Conservation (phyloP, 495 filamentous ascomycete genomes). For the Margaritispora aquatica region DNA sequence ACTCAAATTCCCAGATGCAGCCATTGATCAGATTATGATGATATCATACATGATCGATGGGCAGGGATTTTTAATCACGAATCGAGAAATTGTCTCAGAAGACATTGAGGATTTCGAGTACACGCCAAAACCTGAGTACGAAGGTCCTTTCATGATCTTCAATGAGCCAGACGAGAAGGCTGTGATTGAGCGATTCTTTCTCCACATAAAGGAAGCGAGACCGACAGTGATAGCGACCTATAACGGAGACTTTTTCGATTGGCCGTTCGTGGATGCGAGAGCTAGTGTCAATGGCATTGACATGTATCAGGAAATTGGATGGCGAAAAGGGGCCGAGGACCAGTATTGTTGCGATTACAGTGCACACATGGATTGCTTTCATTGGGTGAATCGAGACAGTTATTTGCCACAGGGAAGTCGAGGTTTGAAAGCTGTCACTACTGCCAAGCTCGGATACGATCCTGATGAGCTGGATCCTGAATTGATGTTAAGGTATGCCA, state of each 20-base stretch:
- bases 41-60: conserved; percentile 99
- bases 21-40: conserved; percentile 99
- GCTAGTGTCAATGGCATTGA: conserved; percentile 94
- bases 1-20: conserved; percentile 94
- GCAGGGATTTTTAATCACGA: conserved; percentile 96
- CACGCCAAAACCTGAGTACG: conserved; percentile 93
- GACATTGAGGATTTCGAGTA: conserved; percentile 99
- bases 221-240: conserved; percentile 98
- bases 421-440: conserved; percentile 95
- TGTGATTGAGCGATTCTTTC: conserved; percentile 86
- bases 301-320: conserved; percentile 98
- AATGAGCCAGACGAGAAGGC: conserved; percentile 93
- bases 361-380: conserved; percentile 98
- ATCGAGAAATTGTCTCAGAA: conserved; percentile 95
- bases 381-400: conserved; percentile 98
- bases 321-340: conserved; percentile 89
- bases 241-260: conserved; percentile 99
- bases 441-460: conserved; percentile 96
- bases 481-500: conserved; percentile 92
- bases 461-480: conserved; percentile 97
- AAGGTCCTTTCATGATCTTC: conserved; percentile 91
- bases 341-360: conserved; percentile 93
- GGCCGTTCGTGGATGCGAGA: conserved; percentile 94
- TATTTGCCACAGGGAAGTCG: conserved; percentile 96
- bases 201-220: conserved; percentile 88